phyloP scores from a whole-genome alignment of 805 yeast species.

The Starmerella davenportii region DNA sequence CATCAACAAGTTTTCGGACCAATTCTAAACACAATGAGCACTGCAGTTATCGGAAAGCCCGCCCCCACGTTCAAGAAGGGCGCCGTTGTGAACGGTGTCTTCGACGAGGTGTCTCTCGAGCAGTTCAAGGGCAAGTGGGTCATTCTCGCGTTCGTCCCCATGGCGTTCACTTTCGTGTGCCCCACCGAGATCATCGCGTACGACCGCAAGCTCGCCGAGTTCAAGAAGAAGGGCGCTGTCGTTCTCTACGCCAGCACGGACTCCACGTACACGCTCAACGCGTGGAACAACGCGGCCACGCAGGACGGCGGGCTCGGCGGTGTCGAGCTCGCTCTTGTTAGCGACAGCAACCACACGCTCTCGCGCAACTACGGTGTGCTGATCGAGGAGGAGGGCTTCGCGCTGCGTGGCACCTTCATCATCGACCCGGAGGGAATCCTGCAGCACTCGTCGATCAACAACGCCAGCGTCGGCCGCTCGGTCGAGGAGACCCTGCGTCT shows the following conservation, averaged over 20 bases:
- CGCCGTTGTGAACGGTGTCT: conserved; percentile 91
- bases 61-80: conserved; percentile 94
- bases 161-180: conserved; percentile 98
- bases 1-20: background rate
- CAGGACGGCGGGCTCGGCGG: conserved; percentile 97
- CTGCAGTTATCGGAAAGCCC: conserved; percentile 68
- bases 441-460: conserved; percentile 96
- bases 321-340: conserved; percentile 80
- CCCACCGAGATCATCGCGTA: conserved; percentile 99
- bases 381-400: conserved; percentile 89
- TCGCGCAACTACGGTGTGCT: conserved; percentile 95
- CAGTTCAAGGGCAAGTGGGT: conserved; percentile 98
- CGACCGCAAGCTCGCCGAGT: conserved; percentile 86
- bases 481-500: conserved; percentile 96
- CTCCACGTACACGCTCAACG: conserved; percentile 91
- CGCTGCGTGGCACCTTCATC: conserved; percentile 94
- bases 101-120: conserved; percentile 88
- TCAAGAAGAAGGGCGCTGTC: conserved; percentile 70
- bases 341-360: conserved; percentile 92
- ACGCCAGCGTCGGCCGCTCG: conserved; percentile 97
- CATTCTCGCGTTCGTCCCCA: conserved; percentile 86
- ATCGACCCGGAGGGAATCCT: conserved; percentile 89
- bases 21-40: conserved; percentile 43
- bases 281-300: conserved; percentile 95
- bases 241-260: conserved; percentile 94